Evolutionary conservation across 1,284 basidiomycete genomes (phyloP).

Genomic region (Heterobasidion occidentale): DNA sequence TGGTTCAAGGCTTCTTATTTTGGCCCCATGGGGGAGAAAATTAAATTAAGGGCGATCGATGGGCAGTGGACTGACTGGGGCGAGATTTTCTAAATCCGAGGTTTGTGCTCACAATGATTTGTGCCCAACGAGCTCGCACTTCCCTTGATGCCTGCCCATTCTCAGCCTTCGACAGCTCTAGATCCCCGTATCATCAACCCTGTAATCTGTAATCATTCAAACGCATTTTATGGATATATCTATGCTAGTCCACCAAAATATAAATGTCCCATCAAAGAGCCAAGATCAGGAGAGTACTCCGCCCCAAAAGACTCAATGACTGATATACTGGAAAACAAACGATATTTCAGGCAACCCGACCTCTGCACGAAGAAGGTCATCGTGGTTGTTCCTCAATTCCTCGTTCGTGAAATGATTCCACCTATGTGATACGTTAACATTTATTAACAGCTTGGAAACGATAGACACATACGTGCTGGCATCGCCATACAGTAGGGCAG

Average conservation of each 20-base stretch:
- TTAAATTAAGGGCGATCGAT: conserved; percentile 54
- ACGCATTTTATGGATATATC: background rate
- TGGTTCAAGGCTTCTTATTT: conserved; percentile 78
- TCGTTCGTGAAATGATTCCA: conserved; percentile 97
- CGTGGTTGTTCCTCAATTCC: conserved; percentile 88
- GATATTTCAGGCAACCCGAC: conserved; percentile 80
- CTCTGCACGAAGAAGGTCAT: conserved; percentile 92
- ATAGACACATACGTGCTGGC: conserved; percentile 80
- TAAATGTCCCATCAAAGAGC: background rate
- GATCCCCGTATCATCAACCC: too few relatives aligned
- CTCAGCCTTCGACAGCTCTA: too few relatives aligned
- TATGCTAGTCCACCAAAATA: background rate
- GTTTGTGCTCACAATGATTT: background rate
- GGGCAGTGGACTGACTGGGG: conserved; percentile 71
- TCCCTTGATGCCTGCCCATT: background rate
- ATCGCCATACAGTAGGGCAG: conserved; percentile 91
- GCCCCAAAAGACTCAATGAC: conserved; percentile 35
- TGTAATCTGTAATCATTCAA: too few relatives aligned
- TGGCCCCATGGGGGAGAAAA: conserved; percentile 63
- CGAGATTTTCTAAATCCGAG: conserved; percentile 29
- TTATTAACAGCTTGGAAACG: background rate
- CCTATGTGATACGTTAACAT: conserved; percentile 31
- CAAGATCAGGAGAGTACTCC: background rate
- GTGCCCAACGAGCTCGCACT: background rate
- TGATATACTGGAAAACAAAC: conserved; percentile 90